These are phyloP conservation scores for Helotiales sp. DNA, from an alignment of 2,329 filamentous ascomycete genomes.

Conservation along the genomic window DNA sequence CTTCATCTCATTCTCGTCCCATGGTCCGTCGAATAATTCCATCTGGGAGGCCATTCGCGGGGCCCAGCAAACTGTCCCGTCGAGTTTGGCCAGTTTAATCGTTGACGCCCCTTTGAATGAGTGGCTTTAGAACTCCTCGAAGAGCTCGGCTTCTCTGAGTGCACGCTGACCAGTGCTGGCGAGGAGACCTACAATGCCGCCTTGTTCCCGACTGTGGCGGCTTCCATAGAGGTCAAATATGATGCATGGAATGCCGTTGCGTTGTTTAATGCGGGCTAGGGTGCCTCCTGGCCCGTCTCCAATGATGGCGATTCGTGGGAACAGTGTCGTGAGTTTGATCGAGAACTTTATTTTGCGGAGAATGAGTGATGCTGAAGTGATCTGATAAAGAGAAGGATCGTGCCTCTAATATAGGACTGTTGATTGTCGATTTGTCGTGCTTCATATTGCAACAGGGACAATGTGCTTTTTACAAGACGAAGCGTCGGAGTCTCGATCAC, in stretches of 20 bases:
- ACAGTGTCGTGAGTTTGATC: not conserved
- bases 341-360: not conserved
- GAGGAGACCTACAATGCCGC: constrained; percentile 56
- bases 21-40: too few species aligned
- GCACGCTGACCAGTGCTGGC: constrained; percentile 41
- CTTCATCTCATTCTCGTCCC: too few species aligned
- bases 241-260: constrained; percentile 35
- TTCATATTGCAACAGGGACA: not conserved
- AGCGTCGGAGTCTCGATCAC: not conserved
- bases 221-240: constrained; percentile 43
- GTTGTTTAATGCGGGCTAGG: constrained; percentile 31
- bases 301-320: constrained; percentile 30
- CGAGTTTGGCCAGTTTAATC: constrained; percentile 46
- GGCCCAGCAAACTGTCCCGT: constrained; percentile 31
- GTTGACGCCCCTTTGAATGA: constrained; percentile 51
- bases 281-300: constrained; percentile 34
- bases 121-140: constrained; percentile 41
- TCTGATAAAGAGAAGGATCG: too few species aligned
- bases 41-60: too few species aligned
- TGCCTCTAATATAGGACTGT: not conserved
- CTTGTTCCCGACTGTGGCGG: constrained; percentile 26
- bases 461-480: not conserved
- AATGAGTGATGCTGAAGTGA: not conserved
- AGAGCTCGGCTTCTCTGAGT: constrained; percentile 41
- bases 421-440: not conserved